Conservation (phyloP, 352 stramenopile species). For the Pythium insidiosum region DNA sequence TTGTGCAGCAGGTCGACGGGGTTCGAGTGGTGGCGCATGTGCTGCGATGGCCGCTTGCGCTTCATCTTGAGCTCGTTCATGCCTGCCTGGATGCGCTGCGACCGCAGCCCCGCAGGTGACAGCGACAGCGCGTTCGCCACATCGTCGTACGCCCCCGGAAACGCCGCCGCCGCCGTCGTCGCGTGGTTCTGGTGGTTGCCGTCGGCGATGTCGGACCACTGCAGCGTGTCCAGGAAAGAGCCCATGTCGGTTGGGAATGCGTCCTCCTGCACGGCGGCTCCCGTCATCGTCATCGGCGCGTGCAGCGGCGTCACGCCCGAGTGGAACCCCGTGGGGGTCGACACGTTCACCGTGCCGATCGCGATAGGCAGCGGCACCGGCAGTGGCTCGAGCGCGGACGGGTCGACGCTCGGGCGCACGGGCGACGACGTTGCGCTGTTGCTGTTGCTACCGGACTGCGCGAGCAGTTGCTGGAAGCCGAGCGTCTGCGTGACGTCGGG, state of each 20-base stretch:
- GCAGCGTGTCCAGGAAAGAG: no score
- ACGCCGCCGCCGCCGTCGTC: slow-evolving; percentile 14
- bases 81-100: slow-evolving; percentile 55
- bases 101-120: slow-evolving; percentile 31
- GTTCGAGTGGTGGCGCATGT: slow-evolving; percentile 65
- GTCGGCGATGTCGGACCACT: slow-evolving; percentile 17
- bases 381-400: neutral
- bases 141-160: no score
- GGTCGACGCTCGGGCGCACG: slow-evolving; percentile 11
- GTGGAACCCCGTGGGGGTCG: slow-evolving; percentile 13
- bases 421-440: slow-evolving; percentile 9
- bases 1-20: slow-evolving; percentile 73
- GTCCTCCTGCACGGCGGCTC: no score
- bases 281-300: neutral
- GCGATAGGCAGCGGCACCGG: slow-evolving; percentile 17
- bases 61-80: slow-evolving; percentile 78
- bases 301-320: neutral
- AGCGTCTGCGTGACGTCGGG: slow-evolving; percentile 20
- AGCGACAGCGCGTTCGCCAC: slow-evolving; percentile 3
- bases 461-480: slow-evolving; percentile 15
- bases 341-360: slow-evolving; percentile 17
- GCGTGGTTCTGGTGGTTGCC: no score
- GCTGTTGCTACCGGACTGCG: neutral
- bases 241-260: slow-evolving; percentile 18
- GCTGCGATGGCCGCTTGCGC: slow-evolving; percentile 50